Base-by-base conservation (phyloP, 768 basidiomycete genomes). In the Boletus insuetus region DNA sequence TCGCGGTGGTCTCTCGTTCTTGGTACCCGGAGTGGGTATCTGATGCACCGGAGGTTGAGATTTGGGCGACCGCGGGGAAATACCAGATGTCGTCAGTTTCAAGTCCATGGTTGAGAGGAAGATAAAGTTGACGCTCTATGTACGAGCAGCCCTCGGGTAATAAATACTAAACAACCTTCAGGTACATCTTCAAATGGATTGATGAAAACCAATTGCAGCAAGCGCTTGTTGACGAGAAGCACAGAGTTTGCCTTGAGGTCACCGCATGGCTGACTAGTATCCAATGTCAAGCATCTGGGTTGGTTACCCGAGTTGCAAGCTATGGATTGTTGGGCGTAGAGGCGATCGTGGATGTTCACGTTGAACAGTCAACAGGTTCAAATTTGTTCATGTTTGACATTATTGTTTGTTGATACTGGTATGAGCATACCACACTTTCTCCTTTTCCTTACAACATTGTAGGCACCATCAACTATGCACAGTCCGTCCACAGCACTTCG, bases 11-110 rank as follows among this genome's bases (percentile, higher is more conserved):
- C 72, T 71, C 47, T 70, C 63, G 16, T 65, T 49, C 24, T 63
- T 61, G 29, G 58, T 51, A 9, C 66, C 73, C 14, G 77, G 76
- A 2, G 79, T 70, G 14, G 82, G 83, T 59, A 84, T 82, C 26
- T 78, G 66, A 48, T 81, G 73, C 3, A 76, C 74, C 3, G 79
- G 76, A 43, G 77, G 77, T 54, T 73, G 74, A 61, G 77, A 79
- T 54, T 71, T 69, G 48, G 70, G 67, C 2, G 75, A 75, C 24
- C 55, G 53, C 6, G 62, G 63, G 29, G 53, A 46, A 22, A 17
- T 19, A n/a, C 20, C 43, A 10, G 46, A 41, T 17, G 46, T 3
- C 12, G 31, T 10, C 39, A 48, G 42, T 12, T 19, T 50, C 3
- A 50, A 41, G 54, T 17, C 47, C 67, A 58, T 58, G 46, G 57